Base-by-base conservation (phyloP, 1,284 basidiomycete genomes). In the Heterobasidion annosum region DNA sequence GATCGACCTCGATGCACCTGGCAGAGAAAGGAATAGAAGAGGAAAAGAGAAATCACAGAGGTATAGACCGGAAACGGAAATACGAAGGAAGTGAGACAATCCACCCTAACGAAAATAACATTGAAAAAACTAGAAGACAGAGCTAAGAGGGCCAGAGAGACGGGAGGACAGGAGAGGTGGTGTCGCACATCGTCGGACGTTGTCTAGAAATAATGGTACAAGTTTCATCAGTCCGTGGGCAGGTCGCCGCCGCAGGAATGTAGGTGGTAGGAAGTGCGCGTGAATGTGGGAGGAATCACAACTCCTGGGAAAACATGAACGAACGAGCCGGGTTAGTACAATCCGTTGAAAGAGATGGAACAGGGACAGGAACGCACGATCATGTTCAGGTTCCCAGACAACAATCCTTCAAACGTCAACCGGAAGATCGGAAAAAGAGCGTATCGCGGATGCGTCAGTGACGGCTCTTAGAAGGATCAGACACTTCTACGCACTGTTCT, bases 311-410 rank as follows among this genome's bases (percentile, higher is more conserved):
- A 25, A 25, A 25, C 25, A 4, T 25, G 25, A 25, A 25, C 25
- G 25, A 25, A 25, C 25, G 3, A 25, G 25, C 25, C 25, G 3
- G 3, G 25, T 25, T 4, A 34, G 40, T 12, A 16, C 6, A 12
- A 47, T 25, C 16, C 2, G 25, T 8, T 12, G 34, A 15, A n/a
- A 7, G 48, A 19, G 48, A 19, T 25, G 25, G 25, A 35, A 15
- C 33, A 35, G 9, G 18, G 12, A 47, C 19, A 44, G 34, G 54
- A n/a, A 73, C 80, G 58, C 63, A 83, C 82, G 57, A 78, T 85
- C 81, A 83, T 81, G 67, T 80, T 85, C 67, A 85, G 69, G 64
- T 85, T 85, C 56, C 82, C 82, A 34, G 82, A 83, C 43, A 85
- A 67, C 58, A 85, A 60, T 55, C 81, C 76, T 79, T 25, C 25